Evolutionary conservation across 306 rosid species (phyloP), one percentile per base, ranked within the genome.

Genomic region (Biancaea sappan): DNA sequence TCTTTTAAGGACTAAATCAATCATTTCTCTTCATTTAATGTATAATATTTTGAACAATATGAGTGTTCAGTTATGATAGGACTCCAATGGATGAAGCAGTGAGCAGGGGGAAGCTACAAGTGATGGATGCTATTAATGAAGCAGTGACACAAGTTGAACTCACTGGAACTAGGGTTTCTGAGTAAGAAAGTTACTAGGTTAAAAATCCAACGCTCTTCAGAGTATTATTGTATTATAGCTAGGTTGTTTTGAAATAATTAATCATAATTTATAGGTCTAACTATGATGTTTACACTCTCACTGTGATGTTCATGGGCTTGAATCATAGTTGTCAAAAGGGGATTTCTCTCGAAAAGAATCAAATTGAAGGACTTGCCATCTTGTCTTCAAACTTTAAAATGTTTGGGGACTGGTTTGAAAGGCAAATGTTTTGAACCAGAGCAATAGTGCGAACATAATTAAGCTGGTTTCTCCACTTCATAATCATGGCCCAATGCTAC

Each of bases 21-120:
- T n/a, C n/a, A n/a, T n/a, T n/a, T n/a, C n/a, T n/a, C n/a, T n/a
- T n/a, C n/a, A n/a, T 22, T 4, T 35, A 52, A 52, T 80, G 50
- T 22, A 37, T 35, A 22, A 21, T 18, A 35, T 41, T 41, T 41
- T 21, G 71, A 34, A 75, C 35, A 35, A 74, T 44, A 26, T 71
- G 15, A 73, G 54, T 71, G 73, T 35, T 66, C 89, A 93, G 97
- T 77, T 81, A 91, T 26, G 98, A 91, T 77, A 88, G 85, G 80
- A 91, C 93, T 67, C 98, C 98, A 41, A 70, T 94, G 86, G 97
- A 94, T 76, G 97, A 94, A 82, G 97, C 95, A 47, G 84, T 87
- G 78, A 88, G 80, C 65, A 68, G 82, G 59, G 89, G 88, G 22
- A 85, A 90, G 71, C 81, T 85, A 84, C 89, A 82, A 63, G 90